These are phyloP conservation scores for Piper longum DNA, from an alignment of 164 flowering plant species.

Conservation along the genomic window DNA sequence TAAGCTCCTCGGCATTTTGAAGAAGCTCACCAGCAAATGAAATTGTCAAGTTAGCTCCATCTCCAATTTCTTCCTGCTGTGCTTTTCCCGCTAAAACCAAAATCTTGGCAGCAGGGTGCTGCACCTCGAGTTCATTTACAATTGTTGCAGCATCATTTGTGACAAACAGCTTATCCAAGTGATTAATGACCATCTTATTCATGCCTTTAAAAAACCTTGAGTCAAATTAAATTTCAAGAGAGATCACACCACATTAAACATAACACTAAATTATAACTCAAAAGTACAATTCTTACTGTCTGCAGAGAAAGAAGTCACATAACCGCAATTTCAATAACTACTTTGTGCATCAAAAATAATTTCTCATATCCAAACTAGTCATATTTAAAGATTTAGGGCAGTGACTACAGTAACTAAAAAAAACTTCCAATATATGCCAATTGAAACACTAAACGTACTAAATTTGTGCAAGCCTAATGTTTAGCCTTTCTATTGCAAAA, in stretches of 20 bases:
- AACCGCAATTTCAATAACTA: too few relatives aligned
- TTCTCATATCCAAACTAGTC: too few relatives aligned
- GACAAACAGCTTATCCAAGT: constrained; percentile 85
- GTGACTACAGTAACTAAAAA: too few relatives aligned
- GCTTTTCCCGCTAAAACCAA: constrained; percentile 89
- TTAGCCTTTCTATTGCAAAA: too few relatives aligned
- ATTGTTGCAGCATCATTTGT: constrained; percentile 95
- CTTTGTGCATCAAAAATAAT: too few relatives aligned
- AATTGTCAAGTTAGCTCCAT: constrained; percentile 81
- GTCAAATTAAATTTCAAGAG: too few relatives aligned
- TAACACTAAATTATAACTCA: neutral
- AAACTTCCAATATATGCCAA: too few relatives aligned
- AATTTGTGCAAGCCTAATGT: too few relatives aligned
- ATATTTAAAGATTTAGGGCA: too few relatives aligned
- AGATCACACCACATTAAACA: too few relatives aligned
- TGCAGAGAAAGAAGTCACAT: neutral
- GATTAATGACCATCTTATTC: constrained; percentile 98
- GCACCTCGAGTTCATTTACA: constrained; percentile 91
- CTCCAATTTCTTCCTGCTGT: constrained; percentile 96
- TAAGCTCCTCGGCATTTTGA: constrained; percentile 83
- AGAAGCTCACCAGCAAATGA: constrained; percentile 95
- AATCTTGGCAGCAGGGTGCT: constrained; percentile 94
- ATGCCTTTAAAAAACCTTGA: constrained; percentile 33
- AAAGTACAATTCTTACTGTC: neutral
- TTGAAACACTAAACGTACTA: too few relatives aligned